Percentiles rank a stretch among this genome's conserved stretches.
Evolutionary conservation across 345 rosid species (phyloP).

Genomic region (Euphorbia peplus): DNA sequence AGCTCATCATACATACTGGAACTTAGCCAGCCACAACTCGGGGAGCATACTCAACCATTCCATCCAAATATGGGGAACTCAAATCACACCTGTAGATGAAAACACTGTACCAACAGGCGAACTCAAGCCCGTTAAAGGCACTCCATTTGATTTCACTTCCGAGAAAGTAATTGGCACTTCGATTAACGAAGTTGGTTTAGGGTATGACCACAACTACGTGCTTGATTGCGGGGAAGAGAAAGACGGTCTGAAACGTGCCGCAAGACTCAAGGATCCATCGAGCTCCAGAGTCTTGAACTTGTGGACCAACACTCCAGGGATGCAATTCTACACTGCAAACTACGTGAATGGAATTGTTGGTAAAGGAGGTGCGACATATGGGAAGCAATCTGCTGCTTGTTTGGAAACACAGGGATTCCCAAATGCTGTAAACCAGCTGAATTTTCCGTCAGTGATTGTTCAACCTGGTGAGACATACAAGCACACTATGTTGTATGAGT

Average conservation of each 20-base stretch:
- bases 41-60: slow-evolving; percentile 68
- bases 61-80: slow-evolving; percentile 76
- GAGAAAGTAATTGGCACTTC: slow-evolving; percentile 68
- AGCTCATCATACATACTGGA: slow-evolving; percentile 99
- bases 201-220: slow-evolving; percentile 89
- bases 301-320: slow-evolving; percentile 83
- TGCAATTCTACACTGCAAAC: slow-evolving; percentile 88
- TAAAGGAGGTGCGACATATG: slow-evolving; percentile 70
- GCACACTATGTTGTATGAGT: slow-evolving; percentile 79
- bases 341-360: slow-evolving; percentile 74
- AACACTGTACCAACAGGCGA: slow-evolving; percentile 82
- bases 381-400: slow-evolving; percentile 79
- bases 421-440: slow-evolving; percentile 70
- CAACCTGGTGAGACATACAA: slow-evolving; percentile 74
- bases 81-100: slow-evolving; percentile 78
- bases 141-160: slow-evolving; percentile 73
- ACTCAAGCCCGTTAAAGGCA: slow-evolving; percentile 64
- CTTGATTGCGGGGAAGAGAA: slow-evolving; percentile 68
- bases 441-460: slow-evolving; percentile 75
- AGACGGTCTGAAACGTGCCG: slow-evolving; percentile 65
- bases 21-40: slow-evolving; percentile 74
- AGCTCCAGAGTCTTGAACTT: slow-evolving; percentile 69
- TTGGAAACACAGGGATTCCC: slow-evolving; percentile 94
- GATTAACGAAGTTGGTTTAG: slow-evolving; percentile 73
- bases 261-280: slow-evolving; percentile 53